A percentile compares a stretch with the other conserved stretches of the same genome.
Evolutionary conservation across 2,329 filamentous ascomycete genomes (phyloP).

Genomic region (Fusarium fracticaudum): DNA sequence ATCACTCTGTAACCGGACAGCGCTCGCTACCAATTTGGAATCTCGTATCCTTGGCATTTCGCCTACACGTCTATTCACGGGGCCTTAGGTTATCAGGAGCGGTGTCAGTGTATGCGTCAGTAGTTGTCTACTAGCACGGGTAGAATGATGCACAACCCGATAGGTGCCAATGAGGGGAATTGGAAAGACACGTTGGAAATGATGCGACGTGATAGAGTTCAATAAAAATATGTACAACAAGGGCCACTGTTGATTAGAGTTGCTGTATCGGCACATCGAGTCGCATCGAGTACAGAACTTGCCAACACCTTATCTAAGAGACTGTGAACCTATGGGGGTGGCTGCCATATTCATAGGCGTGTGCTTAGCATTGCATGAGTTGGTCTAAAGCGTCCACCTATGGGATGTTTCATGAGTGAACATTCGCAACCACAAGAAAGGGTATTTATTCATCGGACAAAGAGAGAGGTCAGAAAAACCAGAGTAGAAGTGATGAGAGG

Average conservation of each 20-base stretch:
- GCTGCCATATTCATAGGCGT: background rate
- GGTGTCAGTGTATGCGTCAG: slow-evolving; percentile 5
- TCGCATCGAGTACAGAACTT: slow-evolving; percentile 26
- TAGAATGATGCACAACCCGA: background rate
- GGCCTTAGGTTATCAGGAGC: background rate
- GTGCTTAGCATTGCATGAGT: slow-evolving; percentile 18
- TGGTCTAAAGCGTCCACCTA: slow-evolving; percentile 24
- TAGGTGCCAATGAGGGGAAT: background rate
- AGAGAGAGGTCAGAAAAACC: background rate
- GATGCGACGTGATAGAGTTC: slow-evolving; percentile 18
- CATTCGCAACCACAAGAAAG: slow-evolving; percentile 17
- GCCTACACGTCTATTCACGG: slow-evolving; percentile 2
- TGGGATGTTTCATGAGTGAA: slow-evolving; percentile 28
- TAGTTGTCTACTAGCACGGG: slow-evolving; percentile 9
- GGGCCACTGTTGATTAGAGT: slow-evolving; percentile 30
- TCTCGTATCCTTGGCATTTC: slow-evolving; percentile 4
- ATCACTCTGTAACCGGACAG: slow-evolving; percentile 8
- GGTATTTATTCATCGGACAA: background rate
- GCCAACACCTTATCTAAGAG: slow-evolving; percentile 38
- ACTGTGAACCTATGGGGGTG: slow-evolving; percentile 10
- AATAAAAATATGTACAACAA: background rate
- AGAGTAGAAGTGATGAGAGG: background rate
- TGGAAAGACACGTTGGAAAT: background rate
- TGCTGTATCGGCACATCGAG: slow-evolving; percentile 32
- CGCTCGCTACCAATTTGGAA: slow-evolving; percentile 1